These are phyloP conservation scores for Tylopilus subfusipes DNA, from an alignment of 768 basidiomycete species.

Conservation along the genomic window DNA sequence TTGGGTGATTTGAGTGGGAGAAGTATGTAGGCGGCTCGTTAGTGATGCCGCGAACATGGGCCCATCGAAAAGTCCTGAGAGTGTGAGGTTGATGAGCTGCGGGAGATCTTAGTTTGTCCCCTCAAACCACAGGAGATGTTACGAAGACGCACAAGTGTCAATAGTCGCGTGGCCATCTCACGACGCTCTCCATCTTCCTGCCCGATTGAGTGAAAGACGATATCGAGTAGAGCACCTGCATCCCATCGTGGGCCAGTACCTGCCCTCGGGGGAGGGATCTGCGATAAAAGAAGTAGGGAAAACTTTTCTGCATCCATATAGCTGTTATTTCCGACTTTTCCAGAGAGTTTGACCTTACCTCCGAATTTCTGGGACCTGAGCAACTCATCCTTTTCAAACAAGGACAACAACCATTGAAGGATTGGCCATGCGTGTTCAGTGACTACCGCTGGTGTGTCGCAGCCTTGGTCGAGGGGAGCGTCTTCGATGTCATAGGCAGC, in stretches of 20 bases:
- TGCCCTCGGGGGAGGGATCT: slow-evolving; percentile 54
- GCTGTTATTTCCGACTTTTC: slow-evolving; percentile 7
- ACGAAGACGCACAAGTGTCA: slow-evolving; percentile 27
- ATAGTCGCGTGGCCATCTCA: slow-evolving; percentile 34
- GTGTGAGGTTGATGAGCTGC: slow-evolving; percentile 42
- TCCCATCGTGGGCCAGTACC: slow-evolving; percentile 54
- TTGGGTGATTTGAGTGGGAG: slow-evolving; percentile 27
- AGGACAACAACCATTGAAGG: slow-evolving; percentile 61
- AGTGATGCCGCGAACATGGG: slow-evolving; percentile 35
- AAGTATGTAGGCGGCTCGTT: slow-evolving; percentile 34
- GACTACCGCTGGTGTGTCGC: slow-evolving; percentile 35
- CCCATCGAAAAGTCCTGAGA: slow-evolving; percentile 37
- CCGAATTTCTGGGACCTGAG: slow-evolving; percentile 32
- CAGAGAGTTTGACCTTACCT: slow-evolving; percentile 9
- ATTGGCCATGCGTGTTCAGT: slow-evolving; percentile 66
- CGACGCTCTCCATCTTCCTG: slow-evolving; percentile 32
- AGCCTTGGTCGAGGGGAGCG: slow-evolving; percentile 20
- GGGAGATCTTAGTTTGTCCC: not conserved
- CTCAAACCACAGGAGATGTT: not conserved
- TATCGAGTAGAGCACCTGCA: slow-evolving; percentile 45
- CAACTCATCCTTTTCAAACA: slow-evolving; percentile 68
- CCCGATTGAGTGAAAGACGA: slow-evolving; percentile 37
- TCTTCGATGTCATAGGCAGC: slow-evolving; percentile 25
- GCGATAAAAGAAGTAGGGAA: slow-evolving; percentile 53
- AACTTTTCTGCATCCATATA: slow-evolving; percentile 32